A percentile compares a stretch with the other conserved stretches of the same genome.
Conservation (phyloP, 768 basidiomycete species). For the Cantharellus anzutake region DNA sequence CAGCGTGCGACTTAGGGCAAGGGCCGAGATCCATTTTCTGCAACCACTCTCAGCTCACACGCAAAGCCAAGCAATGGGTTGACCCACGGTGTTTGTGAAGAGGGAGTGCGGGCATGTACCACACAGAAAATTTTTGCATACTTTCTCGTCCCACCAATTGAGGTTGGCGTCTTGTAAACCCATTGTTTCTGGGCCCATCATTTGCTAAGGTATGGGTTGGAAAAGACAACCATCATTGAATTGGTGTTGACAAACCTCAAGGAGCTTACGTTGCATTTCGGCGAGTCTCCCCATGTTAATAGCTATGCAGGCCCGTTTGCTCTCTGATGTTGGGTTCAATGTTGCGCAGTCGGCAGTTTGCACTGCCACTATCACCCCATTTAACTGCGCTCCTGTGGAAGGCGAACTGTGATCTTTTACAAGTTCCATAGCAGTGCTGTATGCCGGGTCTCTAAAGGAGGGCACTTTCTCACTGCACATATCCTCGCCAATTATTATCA, state of each 20-base stretch:
- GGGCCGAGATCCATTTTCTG: slow-evolving; percentile 99
- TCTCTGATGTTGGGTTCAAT: no score
- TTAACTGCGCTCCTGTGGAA: no score
- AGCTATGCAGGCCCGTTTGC: neutral
- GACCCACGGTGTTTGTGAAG: slow-evolving; percentile 87
- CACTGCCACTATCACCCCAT: no score
- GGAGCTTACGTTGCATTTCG: slow-evolving; percentile 94
- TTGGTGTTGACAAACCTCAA: slow-evolving; percentile 23
- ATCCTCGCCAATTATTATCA: no score
- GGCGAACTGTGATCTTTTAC: no score
- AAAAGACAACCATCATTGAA: slow-evolving; percentile 8
- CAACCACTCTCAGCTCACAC: neutral
- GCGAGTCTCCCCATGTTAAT: slow-evolving; percentile 75
- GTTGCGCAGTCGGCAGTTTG: no score
- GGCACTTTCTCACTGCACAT: no score
- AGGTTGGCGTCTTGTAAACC: slow-evolving; percentile 85
- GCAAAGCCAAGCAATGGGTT: neutral
- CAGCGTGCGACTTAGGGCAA: slow-evolving; percentile 92
- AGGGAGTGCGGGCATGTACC: slow-evolving; percentile 97
- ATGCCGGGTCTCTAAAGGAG: no score
- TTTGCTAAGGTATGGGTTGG: slow-evolving; percentile 45
- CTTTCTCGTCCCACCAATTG: slow-evolving; percentile 90
- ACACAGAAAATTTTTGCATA: slow-evolving; percentile 94
- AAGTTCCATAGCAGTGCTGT: no score
- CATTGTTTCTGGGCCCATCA: slow-evolving; percentile 99